These are phyloP conservation scores for Xerocomellus amylosporus DNA, from an alignment of 768 basidiomycete species.

Conservation along the genomic window DNA sequence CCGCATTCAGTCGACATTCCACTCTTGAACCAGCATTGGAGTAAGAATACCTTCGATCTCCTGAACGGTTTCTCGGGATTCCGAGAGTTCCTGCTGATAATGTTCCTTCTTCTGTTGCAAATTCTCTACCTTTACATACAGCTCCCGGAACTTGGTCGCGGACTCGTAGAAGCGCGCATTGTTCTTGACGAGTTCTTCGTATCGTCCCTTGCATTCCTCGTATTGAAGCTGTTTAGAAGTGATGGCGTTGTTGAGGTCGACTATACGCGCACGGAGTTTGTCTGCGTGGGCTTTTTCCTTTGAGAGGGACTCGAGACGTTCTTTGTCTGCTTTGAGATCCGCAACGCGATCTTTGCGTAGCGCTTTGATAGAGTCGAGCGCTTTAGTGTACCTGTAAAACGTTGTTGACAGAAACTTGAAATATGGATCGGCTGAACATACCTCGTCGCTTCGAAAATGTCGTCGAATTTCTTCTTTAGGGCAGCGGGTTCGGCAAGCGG, in stretches of 20 bases:
- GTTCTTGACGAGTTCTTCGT: constrained; percentile 62
- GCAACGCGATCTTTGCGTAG: constrained; percentile 87
- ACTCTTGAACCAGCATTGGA: not conserved
- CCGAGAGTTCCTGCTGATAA: constrained; percentile 57
- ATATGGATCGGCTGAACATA: constrained; percentile 28
- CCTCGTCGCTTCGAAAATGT: constrained; percentile 99
- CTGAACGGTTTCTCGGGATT: constrained; percentile 60
- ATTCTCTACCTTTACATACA: constrained; percentile 67
- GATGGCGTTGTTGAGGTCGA: constrained; percentile 59
- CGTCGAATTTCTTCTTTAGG: constrained; percentile 98
- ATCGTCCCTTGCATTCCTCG: constrained; percentile 64
- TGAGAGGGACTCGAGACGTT: constrained; percentile 71
- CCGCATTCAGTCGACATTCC: not conserved
- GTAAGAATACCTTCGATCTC: constrained; percentile 54
- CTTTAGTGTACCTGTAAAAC: constrained; percentile 83
- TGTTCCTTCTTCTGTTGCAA: constrained; percentile 61
- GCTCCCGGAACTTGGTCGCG: constrained; percentile 81
- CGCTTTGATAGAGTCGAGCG: constrained; percentile 85
- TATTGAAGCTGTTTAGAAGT: constrained; percentile 69
- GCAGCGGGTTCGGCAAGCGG: constrained; percentile 87
- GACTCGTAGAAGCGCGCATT: constrained; percentile 80
- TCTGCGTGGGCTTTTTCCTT: constrained; percentile 85
- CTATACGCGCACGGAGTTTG: constrained; percentile 67
- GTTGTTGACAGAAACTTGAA: not conserved
- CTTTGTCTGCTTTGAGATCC: constrained; percentile 92